Evolutionary conservation across 495 filamentous ascomycete species (phyloP), one percentile per base, ranked within the genome.

Genomic region (Neurospora terricola): DNA sequence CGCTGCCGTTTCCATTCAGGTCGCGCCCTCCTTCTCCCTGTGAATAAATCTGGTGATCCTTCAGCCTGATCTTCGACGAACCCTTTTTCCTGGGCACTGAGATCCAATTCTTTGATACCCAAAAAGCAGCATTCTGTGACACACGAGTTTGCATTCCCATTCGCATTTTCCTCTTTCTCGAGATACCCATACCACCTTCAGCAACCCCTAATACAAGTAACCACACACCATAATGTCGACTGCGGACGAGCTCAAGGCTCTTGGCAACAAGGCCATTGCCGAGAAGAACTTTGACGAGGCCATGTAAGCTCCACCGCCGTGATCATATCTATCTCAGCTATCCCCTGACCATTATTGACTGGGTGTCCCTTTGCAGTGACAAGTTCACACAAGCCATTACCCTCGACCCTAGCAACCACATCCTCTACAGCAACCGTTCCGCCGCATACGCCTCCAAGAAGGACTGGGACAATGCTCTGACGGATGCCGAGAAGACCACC

Each of bases 251-350:
- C 88, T 98, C 76, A 99, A 99, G 87, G 93, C 94, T 75, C 91
- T 94, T 80, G 96, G 96, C 86, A 99, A 99, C 86, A 96, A 97
- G 84, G 94, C 96, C 83, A 98, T 99, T 81, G 90, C 93, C 74
- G 94, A 91, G 69, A 98, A 98, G 87, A 92, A 98, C 79, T 99
- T 97, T 78, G 87, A 94, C 77, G 94, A 94, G 81, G 95, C 96
- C 75, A 90, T 98, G 96, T 99, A 90, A 82, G 92, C 87, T 75
- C 73, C 74, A 71, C 80, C 79, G 76, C 78, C 68, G 72, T 59
- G 9, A 27, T 14, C n/a, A 70, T 38, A 27, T 62, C 54, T 9
- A 18, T 62, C 12, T 16, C 16, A 1, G 54, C 27, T 27, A 21
- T 54, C 21, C 42, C 43, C 9, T 48, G n/a, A 48, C 43, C 43